Evolutionary conservation across 2,329 filamentous ascomycete genomes (phyloP).

Genomic region (Cryphonectria nitschkei): DNA sequence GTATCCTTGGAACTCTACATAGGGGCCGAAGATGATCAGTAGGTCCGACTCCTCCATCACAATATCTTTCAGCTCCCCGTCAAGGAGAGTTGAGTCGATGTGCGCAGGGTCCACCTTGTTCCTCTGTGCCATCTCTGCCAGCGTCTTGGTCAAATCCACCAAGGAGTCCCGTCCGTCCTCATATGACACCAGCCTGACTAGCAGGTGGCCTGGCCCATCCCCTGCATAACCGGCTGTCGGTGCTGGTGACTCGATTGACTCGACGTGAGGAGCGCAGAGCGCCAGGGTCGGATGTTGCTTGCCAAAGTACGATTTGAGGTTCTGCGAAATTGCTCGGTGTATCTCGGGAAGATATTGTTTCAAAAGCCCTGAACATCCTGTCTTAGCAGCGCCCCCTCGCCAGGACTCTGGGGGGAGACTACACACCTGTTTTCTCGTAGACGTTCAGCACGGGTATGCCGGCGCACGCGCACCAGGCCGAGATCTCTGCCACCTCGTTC

Average conservation of each 20-base stretch:
- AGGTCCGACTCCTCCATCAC: slow-evolving; percentile 91
- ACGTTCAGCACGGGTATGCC: slow-evolving; percentile 87
- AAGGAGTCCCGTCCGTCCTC: slow-evolving; percentile 92
- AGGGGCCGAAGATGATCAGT: slow-evolving; percentile 82
- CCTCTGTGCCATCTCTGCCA: slow-evolving; percentile 92
- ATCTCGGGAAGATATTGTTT: slow-evolving; percentile 89
- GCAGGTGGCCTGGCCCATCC: slow-evolving; percentile 51
- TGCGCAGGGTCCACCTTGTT: slow-evolving; percentile 81
- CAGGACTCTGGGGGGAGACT: not conserved
- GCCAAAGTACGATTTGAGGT: slow-evolving; percentile 87
- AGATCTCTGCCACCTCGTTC: slow-evolving; percentile 88
- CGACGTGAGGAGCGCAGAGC: slow-evolving; percentile 71
- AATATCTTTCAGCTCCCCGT: slow-evolving; percentile 79
- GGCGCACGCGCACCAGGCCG: slow-evolving; percentile 89
- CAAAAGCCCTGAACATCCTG: slow-evolving; percentile 67
- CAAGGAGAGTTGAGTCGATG: slow-evolving; percentile 83
- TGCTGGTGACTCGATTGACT: slow-evolving; percentile 55
- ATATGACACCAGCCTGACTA: slow-evolving; percentile 78
- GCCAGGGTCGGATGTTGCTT: slow-evolving; percentile 72
- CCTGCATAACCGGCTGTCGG: slow-evolving; percentile 42
- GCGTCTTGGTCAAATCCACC: slow-evolving; percentile 91
- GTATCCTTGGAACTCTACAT: slow-evolving; percentile 85
- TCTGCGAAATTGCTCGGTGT: slow-evolving; percentile 77
- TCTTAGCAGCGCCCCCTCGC: slow-evolving; percentile 31
- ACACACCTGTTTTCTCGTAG: slow-evolving; percentile 86